phyloP scores from a whole-genome alignment of 768 basidiomycete species.

The Leccinellum luteum region DNA sequence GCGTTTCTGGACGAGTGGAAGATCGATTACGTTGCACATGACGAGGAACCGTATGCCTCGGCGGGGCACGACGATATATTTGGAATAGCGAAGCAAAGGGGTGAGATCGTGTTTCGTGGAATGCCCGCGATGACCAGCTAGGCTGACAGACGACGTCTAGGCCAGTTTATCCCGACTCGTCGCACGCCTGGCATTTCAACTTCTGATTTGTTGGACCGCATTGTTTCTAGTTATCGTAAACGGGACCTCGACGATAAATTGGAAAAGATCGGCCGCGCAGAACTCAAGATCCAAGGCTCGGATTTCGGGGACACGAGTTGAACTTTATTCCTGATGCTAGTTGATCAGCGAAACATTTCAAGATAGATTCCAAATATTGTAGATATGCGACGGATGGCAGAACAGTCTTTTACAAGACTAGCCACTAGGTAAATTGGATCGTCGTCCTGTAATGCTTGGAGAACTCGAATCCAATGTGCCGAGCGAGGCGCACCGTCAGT shows the following conservation, averaged over 20 bases:
- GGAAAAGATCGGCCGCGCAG: constrained; percentile 78
- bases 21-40: constrained; percentile 98
- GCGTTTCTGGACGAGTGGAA: constrained; percentile 79
- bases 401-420: constrained; percentile 12
- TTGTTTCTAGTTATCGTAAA: constrained; percentile 82
- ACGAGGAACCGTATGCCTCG: constrained; percentile 83
- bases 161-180: constrained; percentile 92
- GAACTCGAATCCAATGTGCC: not conserved
- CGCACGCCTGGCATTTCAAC: constrained; percentile 95
- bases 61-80: constrained; percentile 88
- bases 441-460: not conserved
- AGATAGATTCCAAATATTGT: not conserved
- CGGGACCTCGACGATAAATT: constrained; percentile 88
- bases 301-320: constrained; percentile 18
- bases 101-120: constrained; percentile 39
- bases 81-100: constrained; percentile 71
- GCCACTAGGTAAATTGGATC: not conserved
- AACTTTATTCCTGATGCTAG: not conserved
- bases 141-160: constrained; percentile 37
- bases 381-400: not conserved
- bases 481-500: too few relatives aligned
- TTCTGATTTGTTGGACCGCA: constrained; percentile 87
- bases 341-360: not conserved
- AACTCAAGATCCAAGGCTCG: constrained; percentile 60
- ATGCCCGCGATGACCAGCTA: not conserved